phyloP scores from a whole-genome alignment of 495 filamentous ascomycete genomes.

The Hyaloscypha finlandica region DNA sequence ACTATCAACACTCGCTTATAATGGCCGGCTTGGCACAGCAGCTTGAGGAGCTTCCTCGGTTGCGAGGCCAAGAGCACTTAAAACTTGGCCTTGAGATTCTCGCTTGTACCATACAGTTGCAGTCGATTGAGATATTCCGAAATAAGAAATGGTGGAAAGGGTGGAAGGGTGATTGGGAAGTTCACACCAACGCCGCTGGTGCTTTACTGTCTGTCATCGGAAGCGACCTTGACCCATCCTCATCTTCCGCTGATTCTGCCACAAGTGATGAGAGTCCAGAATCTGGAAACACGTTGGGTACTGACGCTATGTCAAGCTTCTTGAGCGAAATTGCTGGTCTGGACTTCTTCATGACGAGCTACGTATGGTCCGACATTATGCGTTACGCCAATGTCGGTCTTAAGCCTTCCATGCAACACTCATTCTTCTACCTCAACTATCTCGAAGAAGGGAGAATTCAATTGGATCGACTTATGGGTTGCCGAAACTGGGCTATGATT shows the following conservation, averaged over 20 bases:
- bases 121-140: conserved; percentile 19
- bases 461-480: conserved; percentile 11
- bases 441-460: conserved; percentile 9
- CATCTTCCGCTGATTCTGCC: neutral
- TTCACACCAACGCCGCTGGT: conserved; percentile 12
- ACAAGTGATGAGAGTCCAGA: conserved; percentile 1
- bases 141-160: conserved; percentile 5
- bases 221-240: conserved; percentile 7
- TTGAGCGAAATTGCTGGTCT: conserved; percentile 12
- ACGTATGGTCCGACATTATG: conserved; percentile 12
- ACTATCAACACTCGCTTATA: conserved; percentile 8
- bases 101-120: conserved; percentile 21
- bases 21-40: conserved; percentile 7
- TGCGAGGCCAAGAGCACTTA: conserved; percentile 3
- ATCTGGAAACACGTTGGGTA: too few species aligned
- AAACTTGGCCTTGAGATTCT: conserved; percentile 16
- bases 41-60: neutral
- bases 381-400: conserved; percentile 2
- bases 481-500: conserved; percentile 20
- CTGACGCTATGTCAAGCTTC: neutral
- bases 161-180: conserved; percentile 17
- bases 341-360: conserved; percentile 16
- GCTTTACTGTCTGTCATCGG: conserved; percentile 8
- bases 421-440: conserved; percentile 12
- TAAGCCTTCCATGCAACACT: neutral